These are phyloP conservation scores for Sporothrix luriei DNA, from an alignment of 2,329 filamentous ascomycete species.

Conservation along the genomic window DNA sequence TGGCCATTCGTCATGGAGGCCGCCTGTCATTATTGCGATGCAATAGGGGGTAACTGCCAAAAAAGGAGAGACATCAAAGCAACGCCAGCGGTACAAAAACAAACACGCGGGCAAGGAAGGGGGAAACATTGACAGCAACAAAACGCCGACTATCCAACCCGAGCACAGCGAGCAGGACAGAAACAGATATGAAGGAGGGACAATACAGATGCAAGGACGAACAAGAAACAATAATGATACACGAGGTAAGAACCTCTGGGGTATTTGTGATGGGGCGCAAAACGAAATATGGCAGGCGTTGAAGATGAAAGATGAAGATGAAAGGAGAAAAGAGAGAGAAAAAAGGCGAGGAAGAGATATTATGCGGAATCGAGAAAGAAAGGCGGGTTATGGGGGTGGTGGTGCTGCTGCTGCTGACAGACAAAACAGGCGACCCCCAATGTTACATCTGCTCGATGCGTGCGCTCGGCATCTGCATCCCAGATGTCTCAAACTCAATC, in stretches of 20 bases:
- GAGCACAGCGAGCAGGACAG: neutral
- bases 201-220: conserved; percentile 18
- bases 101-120: neutral
- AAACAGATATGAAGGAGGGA: neutral
- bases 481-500: conserved; percentile 60
- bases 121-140: neutral
- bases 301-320: neutral
- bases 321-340: neutral
- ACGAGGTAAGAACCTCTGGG: conserved; percentile 27
- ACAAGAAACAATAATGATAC: conserved; percentile 30
- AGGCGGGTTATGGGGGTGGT: neutral
- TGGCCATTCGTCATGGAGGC: conserved; percentile 30
- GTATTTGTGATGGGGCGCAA: conserved; percentile 31
- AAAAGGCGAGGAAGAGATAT: neutral
- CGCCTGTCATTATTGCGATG: conserved; percentile 31
- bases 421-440: too few relatives aligned
- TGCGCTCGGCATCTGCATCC: conserved; percentile 62
- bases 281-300: neutral
- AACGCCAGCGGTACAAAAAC: neutral
- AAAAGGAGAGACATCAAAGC: neutral
- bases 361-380: conserved; percentile 6
- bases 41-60: conserved; percentile 14
- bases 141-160: conserved; percentile 15
- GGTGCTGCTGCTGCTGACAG: neutral
- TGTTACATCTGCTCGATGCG: conserved; percentile 61